Percentiles rank a stretch among this genome's conserved stretches.
phyloP scores from a whole-genome alignment of 495 filamentous ascomycete genomes.

The Cercophora scortea region DNA sequence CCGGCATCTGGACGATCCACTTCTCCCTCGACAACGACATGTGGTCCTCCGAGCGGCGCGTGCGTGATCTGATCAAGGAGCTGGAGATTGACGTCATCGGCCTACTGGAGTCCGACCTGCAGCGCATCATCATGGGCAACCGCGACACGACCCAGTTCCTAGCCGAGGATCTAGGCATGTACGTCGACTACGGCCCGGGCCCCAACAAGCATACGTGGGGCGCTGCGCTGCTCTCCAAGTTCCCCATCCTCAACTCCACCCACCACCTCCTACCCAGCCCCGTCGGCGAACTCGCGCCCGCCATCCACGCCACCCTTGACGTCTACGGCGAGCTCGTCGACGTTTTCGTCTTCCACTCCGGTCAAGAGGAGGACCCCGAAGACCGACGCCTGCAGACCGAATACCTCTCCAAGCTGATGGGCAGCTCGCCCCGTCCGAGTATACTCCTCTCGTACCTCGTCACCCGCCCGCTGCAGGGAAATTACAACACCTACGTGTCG shows the following conservation, averaged over 20 bases:
- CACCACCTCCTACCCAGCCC: slow-evolving; percentile 93
- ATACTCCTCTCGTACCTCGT: slow-evolving; percentile 90
- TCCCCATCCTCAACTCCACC: slow-evolving; percentile 94
- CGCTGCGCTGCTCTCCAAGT: slow-evolving; percentile 85
- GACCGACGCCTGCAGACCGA: slow-evolving; percentile 83
- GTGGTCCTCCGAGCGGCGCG: slow-evolving; percentile 93
- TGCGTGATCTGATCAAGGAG: slow-evolving; percentile 87
- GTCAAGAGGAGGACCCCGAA: slow-evolving; percentile 94
- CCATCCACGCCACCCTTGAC: slow-evolving; percentile 91
- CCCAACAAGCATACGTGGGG: slow-evolving; percentile 99
- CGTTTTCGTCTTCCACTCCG: slow-evolving; percentile 97
- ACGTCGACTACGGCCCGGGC: slow-evolving; percentile 93
- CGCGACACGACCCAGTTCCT: slow-evolving; percentile 93
- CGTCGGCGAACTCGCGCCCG: slow-evolving; percentile 89
- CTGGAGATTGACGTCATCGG: slow-evolving; percentile 93
- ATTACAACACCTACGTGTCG: slow-evolving; percentile 95
- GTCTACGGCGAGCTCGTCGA: slow-evolving; percentile 86
- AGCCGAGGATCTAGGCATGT: slow-evolving; percentile 96
- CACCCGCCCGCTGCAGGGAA: slow-evolving; percentile 80
- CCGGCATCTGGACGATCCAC: slow-evolving; percentile 98
- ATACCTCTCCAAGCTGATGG: slow-evolving; percentile 87
- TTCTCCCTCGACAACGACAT: slow-evolving; percentile 98
- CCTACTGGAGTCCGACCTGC: slow-evolving; percentile 85
- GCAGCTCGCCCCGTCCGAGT: slow-evolving; percentile 66
- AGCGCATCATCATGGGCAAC: slow-evolving; percentile 99